Conservation (phyloP, 169 alveolate species). For the Plasmodium vinckei region DNA sequence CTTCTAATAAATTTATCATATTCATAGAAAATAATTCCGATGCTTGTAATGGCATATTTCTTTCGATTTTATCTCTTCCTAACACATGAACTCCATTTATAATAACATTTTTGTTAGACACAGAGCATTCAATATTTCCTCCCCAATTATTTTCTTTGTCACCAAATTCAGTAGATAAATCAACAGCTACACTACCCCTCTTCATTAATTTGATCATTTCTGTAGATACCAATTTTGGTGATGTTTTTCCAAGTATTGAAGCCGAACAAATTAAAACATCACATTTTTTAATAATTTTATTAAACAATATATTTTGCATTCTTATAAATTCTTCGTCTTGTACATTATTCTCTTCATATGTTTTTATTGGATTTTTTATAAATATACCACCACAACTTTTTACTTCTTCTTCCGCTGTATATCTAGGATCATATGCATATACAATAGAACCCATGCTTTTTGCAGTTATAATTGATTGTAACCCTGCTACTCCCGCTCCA, state of each 20-base stretch:
- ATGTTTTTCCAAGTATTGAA: conserved; percentile 92
- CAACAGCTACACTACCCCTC: conserved; percentile 92
- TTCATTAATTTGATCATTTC: conserved; percentile 89
- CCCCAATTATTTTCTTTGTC: conserved; percentile 88
- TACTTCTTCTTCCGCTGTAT: conserved; percentile 88
- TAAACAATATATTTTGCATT: conserved; percentile 87
- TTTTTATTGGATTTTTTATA: conserved; percentile 87
- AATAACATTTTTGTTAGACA: conserved; percentile 82
- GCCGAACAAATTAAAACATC: conserved; percentile 95
- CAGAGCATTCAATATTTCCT: conserved; percentile 90
- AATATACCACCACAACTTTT: conserved; percentile 87
- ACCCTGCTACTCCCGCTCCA: conserved; percentile 98
- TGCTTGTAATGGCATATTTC: conserved; percentile 91
- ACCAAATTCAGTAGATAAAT: conserved; percentile 91
- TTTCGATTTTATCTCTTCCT: conserved; percentile 91
- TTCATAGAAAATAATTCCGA: conserved; percentile 90
- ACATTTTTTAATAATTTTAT: conserved; percentile 86
- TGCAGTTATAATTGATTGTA: conserved; percentile 96
- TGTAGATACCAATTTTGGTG: conserved; percentile 91
- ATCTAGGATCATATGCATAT: conserved; percentile 89
- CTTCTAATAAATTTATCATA: conserved; percentile 85
- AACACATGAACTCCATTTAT: conserved; percentile 90
- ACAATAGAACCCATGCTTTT: conserved; percentile 92
- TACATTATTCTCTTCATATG: conserved; percentile 77
- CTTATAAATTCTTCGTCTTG: conserved; percentile 75